Percentiles rank a stretch among this genome's conserved stretches.
Conservation (phyloP, 257 asterid genomes). For the Primulina tabacum region DNA sequence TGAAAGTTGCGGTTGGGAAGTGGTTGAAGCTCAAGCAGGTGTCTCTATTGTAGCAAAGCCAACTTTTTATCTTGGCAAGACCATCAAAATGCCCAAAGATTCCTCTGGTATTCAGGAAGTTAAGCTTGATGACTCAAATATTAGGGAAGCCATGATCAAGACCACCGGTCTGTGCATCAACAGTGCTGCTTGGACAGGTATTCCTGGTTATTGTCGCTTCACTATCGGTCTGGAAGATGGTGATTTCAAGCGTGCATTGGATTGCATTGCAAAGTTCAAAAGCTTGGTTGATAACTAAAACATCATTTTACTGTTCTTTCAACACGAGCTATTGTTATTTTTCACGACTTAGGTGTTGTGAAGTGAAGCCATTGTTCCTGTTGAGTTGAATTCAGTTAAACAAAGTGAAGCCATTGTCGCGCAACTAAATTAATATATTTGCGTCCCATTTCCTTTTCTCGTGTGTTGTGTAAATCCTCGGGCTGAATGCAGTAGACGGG, state of each 20-base stretch:
- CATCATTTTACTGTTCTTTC: background rate
- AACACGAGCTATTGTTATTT: background rate
- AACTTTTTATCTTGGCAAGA: conserved; percentile 65
- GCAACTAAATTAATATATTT: too few species aligned
- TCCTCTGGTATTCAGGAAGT: conserved; percentile 30
- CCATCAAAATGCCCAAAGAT: conserved; percentile 39
- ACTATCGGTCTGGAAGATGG: conserved; percentile 70
- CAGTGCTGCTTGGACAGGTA: conserved; percentile 86
- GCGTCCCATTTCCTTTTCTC: background rate
- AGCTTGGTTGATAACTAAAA: background rate
- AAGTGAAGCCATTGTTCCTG: background rate
- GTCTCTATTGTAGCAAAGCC: conserved; percentile 83
- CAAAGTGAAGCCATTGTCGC: background rate
- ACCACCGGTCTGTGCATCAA: conserved; percentile 89
- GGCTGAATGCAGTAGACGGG: too few species aligned
- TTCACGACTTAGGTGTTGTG: background rate
- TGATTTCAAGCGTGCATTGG: conserved; percentile 72
- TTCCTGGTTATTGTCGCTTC: conserved; percentile 89
- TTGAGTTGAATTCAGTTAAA: too few species aligned
- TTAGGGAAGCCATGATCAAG: conserved; percentile 71
- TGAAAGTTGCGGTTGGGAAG: conserved; percentile 84
- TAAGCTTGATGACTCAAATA: conserved; percentile 71
- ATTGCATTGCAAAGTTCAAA: conserved; percentile 9
- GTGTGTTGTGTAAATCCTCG: background rate
- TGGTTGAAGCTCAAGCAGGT: conserved; percentile 75